Conservation (phyloP, 1,284 basidiomycete genomes). For the Sporisorium sorghi region DNA sequence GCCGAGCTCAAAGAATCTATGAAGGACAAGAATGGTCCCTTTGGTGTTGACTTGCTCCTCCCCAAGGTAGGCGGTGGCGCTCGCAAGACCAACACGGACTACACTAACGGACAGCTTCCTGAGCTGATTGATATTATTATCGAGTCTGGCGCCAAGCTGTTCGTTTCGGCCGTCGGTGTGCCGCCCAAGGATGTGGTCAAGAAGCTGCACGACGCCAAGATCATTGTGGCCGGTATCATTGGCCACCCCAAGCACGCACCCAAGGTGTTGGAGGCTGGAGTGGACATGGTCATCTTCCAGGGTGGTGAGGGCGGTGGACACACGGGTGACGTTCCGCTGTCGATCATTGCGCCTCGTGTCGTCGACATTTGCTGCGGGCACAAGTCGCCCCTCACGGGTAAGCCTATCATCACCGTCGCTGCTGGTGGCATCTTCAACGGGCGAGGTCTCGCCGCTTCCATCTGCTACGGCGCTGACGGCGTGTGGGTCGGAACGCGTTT, state of each 20-base stretch:
- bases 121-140: slow-evolving; percentile 64
- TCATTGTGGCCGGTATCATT: slow-evolving; percentile 76
- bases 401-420: slow-evolving; percentile 60
- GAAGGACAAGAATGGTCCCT: slow-evolving; percentile 63
- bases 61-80: slow-evolving; percentile 64
- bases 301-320: slow-evolving; percentile 66
- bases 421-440: slow-evolving; percentile 63
- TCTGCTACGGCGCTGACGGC: slow-evolving; percentile 59
- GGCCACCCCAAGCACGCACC: slow-evolving; percentile 70
- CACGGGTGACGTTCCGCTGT: slow-evolving; percentile 63
- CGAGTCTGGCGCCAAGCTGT: slow-evolving; percentile 59
- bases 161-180: slow-evolving; percentile 65
- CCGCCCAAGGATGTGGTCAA: slow-evolving; percentile 60
- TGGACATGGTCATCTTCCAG: slow-evolving; percentile 66
- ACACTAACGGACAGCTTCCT: slow-evolving; percentile 57
- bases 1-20: slow-evolving; percentile 52
- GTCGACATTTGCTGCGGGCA: slow-evolving; percentile 59
- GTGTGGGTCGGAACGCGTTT: slow-evolving; percentile 80
- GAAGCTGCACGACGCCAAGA: slow-evolving; percentile 57
- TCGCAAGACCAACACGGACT: slow-evolving; percentile 65
- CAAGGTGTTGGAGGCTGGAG: slow-evolving; percentile 60
- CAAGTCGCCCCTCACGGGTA: slow-evolving; percentile 61
- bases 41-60: slow-evolving; percentile 63
- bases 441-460: slow-evolving; percentile 58
- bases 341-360: slow-evolving; percentile 58